These are phyloP conservation scores for Geotrichum bryndzae DNA, from an alignment of 1,139 yeast species.

Conservation along the genomic window DNA sequence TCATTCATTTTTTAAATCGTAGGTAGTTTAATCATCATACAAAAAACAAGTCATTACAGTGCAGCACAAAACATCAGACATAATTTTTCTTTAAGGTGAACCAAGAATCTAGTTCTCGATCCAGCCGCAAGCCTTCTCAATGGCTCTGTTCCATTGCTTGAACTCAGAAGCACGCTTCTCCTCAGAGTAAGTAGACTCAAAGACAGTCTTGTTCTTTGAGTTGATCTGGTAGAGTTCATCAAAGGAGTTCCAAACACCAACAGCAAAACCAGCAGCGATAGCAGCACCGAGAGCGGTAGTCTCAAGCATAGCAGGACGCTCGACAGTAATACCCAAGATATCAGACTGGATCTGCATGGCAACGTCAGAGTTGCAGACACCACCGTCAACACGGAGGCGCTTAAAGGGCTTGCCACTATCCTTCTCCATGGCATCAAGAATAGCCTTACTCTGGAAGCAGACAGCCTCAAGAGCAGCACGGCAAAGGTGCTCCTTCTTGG, in stretches of 20 bases:
- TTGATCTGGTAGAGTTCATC: slow-evolving; percentile 50
- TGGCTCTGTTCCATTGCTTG: slow-evolving; percentile 78
- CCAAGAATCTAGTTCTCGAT: slow-evolving; percentile 28
- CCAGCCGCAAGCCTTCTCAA: slow-evolving; percentile 77
- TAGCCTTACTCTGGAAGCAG: slow-evolving; percentile 88
- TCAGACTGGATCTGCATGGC: slow-evolving; percentile 95
- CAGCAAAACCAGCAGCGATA: slow-evolving; percentile 85
- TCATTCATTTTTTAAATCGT: neutral
- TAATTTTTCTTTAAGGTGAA: neutral
- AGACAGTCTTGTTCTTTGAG: slow-evolving; percentile 42
- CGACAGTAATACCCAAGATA: slow-evolving; percentile 75
- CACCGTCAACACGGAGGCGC: slow-evolving; percentile 77
- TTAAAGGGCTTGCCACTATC: slow-evolving; percentile 59
- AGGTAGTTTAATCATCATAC: neutral
- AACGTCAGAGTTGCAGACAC: slow-evolving; percentile 87
- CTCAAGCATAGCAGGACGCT: slow-evolving; percentile 76
- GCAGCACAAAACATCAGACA: neutral
- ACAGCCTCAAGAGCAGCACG: slow-evolving; percentile 95
- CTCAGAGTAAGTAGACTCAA: slow-evolving; percentile 55
- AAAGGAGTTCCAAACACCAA: slow-evolving; percentile 69
- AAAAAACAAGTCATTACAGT: neutral
- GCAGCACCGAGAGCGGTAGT: slow-evolving; percentile 97
- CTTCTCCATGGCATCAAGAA: slow-evolving; percentile 80
- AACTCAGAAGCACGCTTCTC: slow-evolving; percentile 58
- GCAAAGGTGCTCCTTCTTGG: slow-evolving; percentile 81